Percentiles rank a stretch among this genome's conserved stretches.
phyloP scores from a whole-genome alignment of 1,139 yeast genomes.

The Geotrichum restrictum region DNA sequence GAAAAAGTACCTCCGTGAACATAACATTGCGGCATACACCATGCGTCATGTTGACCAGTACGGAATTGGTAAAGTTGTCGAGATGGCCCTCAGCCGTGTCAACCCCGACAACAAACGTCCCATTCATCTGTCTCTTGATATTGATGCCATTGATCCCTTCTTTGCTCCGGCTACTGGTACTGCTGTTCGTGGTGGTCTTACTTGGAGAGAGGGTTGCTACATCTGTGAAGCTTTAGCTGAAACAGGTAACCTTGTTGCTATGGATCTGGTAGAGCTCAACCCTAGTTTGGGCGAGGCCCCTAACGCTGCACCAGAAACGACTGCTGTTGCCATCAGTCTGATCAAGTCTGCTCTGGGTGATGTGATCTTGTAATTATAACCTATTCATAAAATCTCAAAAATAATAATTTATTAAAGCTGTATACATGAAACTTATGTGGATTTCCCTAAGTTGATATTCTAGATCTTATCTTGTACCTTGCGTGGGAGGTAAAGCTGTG shows the following conservation, averaged over 20 bases:
- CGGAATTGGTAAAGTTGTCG: constrained; percentile 88
- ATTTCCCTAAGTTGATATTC: no score
- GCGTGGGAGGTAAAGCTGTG: no score
- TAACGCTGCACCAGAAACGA: constrained; percentile 74
- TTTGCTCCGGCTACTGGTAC: constrained; percentile 98
- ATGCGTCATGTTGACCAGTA: constrained; percentile 95
- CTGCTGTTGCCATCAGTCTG: constrained; percentile 83
- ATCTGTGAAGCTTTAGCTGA: constrained; percentile 89
- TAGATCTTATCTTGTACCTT: no score
- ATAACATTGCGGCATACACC: constrained; percentile 79
- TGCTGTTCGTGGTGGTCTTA: constrained; percentile 92
- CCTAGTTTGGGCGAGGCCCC: constrained; percentile 83
- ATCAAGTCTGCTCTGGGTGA: constrained; percentile 95
- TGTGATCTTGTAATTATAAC: constrained; percentile 41
- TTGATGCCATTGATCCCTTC: constrained; percentile 93
- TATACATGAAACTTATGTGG: neutral
- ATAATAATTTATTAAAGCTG: neutral
- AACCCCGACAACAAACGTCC: constrained; percentile 75
- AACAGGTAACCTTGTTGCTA: constrained; percentile 79
- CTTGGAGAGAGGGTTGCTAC: constrained; percentile 90
- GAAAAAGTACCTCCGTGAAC: constrained; percentile 63
- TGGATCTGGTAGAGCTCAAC: constrained; percentile 92
- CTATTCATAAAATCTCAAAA: neutral
- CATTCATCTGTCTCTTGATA: constrained; percentile 87
- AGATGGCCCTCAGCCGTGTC: constrained; percentile 79